These are phyloP conservation scores for Wickerhamomyces hampshirensis DNA, from an alignment of 805 yeast genomes.

Conservation along the genomic window DNA sequence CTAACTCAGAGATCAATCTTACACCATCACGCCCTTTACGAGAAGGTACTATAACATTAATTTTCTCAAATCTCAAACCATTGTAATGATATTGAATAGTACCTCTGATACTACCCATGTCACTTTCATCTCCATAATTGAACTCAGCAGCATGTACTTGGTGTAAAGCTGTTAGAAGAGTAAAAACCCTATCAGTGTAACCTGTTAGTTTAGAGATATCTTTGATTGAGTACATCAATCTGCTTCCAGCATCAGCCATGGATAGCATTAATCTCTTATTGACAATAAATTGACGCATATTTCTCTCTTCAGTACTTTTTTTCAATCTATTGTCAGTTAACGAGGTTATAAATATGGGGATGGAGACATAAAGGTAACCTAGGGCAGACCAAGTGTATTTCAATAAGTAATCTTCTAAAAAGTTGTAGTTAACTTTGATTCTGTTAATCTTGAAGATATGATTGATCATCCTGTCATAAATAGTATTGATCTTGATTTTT, in stretches of 20 bases:
- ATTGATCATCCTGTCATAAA: constrained; percentile 52
- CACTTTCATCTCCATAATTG: constrained; percentile 34
- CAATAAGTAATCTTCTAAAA: constrained; percentile 79
- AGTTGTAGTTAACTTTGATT: constrained; percentile 60
- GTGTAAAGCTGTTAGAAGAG: constrained; percentile 70
- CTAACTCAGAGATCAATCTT: constrained; percentile 56
- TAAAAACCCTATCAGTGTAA: constrained; percentile 80
- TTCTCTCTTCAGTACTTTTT: constrained; percentile 38
- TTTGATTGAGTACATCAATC: constrained; percentile 91
- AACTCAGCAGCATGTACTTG: constrained; percentile 62
- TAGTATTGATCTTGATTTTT: constrained; percentile 53
- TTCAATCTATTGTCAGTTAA: constrained; percentile 22
- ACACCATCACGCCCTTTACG: constrained; percentile 53
- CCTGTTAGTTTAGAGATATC: constrained; percentile 91
- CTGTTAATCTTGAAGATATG: constrained; percentile 53
- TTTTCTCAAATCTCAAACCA: constrained; percentile 79
- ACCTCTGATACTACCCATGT: constrained; percentile 60
- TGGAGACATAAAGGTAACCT: constrained; percentile 86
- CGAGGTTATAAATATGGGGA: constrained; percentile 73
- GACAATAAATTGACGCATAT: constrained; percentile 84
- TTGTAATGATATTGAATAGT: constrained; percentile 72
- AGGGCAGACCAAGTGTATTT: constrained; percentile 94
- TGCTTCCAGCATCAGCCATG: constrained; percentile 91
- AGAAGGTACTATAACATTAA: constrained; percentile 79
- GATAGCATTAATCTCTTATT: constrained; percentile 88